Evolutionary conservation across 345 rosid genomes (phyloP), one percentile per base, ranked within the genome.

Genomic region (Corymbia maculata): DNA sequence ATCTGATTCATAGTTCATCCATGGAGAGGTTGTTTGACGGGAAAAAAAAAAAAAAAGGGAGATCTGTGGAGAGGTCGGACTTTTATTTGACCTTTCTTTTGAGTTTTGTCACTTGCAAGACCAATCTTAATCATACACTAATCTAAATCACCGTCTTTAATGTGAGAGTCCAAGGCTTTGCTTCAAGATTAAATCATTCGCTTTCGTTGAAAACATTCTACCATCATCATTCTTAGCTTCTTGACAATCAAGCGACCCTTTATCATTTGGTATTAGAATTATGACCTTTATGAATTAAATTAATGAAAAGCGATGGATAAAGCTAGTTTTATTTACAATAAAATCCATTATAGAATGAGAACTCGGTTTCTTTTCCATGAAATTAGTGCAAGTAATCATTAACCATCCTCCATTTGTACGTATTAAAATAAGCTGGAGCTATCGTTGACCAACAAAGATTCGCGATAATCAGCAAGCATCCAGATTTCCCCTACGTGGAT

Each of bases 201-300:
- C 75, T 42, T 22, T 36, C 82, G 10, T 7, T 4, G 19, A 19
- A 5, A 1, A 36, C 14, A 42, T 17, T 75, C 26, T 42, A 44
- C 15, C 12, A 44, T 42, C 82, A 10, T 75, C 13, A 5, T 75
- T 19, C 82, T 6, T 9, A 6, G 6, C 24, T 9, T 21, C 22
- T 44, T 0, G 4, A 19, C 2, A 1, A 17, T 32, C 0, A 8
- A 1, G 4, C 26, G 2, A 6, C 2, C 49, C 13, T 42, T 21
- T 22, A 26, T 36, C 28, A 9, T 42, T 75, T 42, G 28, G 6
- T 10, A 19, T 36, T 2, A 2, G 47, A 70, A 75, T 5, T 36
- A 75, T 36, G 26, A 1, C 82, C 49, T 49, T 52, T 17, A 30
- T 9, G 9, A 52, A 52, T 52, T 53, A 36, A 9, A 86, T 19